A percentile compares a stretch with the other conserved stretches of the same genome.
phyloP scores from a whole-genome alignment of 179 eudicot genomes.

The Drosera spatulata region DNA sequence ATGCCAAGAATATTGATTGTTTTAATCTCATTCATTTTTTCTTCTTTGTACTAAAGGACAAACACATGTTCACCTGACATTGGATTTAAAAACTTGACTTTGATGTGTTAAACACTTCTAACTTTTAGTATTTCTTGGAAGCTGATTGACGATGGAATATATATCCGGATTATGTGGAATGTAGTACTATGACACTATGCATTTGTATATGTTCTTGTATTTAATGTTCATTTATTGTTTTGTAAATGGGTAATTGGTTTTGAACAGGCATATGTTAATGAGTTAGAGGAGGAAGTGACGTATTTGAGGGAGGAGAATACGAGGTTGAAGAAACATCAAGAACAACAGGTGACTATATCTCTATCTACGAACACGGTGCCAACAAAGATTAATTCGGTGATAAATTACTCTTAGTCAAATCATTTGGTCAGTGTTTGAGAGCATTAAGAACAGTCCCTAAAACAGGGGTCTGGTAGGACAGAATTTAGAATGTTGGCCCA shows the following conservation, averaged over 20 bases:
- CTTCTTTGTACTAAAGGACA: no score
- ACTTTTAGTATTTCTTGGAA: no score
- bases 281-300: conserved; percentile 21
- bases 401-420: no score
- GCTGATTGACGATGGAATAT: no score
- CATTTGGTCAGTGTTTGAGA: background rate
- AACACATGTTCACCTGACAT: no score
- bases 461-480: no score
- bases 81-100: no score
- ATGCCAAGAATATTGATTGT: background rate
- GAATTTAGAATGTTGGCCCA: no score
- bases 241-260: background rate
- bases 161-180: background rate
- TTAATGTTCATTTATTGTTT: background rate
- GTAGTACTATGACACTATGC: background rate
- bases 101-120: no score
- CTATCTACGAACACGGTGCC: background rate
- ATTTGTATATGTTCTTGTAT: background rate
- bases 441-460: no score
- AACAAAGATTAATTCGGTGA: background rate
- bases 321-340: conserved; percentile 14
- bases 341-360: background rate
- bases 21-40: background rate
- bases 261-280: conserved; percentile 27
- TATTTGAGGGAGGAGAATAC: conserved; percentile 26